phyloP scores from a whole-genome alignment of 2,329 filamentous ascomycete species.

The Aspergillus piperis region DNA sequence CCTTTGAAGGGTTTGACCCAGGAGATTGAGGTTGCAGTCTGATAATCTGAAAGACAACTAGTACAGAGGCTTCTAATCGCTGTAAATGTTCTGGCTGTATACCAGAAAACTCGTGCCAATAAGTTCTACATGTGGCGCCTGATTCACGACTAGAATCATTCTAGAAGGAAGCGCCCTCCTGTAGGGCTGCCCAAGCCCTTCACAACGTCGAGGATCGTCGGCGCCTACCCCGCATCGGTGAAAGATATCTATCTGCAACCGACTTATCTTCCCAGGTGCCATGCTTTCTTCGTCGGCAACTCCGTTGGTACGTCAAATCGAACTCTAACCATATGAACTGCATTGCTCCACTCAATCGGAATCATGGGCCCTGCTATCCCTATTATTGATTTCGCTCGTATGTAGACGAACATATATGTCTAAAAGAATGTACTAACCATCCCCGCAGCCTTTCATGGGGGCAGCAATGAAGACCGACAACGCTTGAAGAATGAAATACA shows the following conservation, averaged over 20 bases:
- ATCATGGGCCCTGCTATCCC: not conserved
- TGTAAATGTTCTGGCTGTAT: no score
- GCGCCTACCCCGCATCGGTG: not conserved
- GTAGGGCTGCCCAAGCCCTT: not conserved
- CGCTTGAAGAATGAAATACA: conserved; percentile 39
- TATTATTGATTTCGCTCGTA: not conserved
- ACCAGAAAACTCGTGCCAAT: no score
- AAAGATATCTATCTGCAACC: not conserved
- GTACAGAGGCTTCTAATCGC: no score
- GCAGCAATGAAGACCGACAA: conserved; percentile 1
- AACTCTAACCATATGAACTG: not conserved
- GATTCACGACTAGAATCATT: not conserved
- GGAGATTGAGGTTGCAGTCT: no score
- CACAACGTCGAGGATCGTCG: no score
- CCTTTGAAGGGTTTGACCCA: not conserved
- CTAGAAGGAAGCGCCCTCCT: not conserved
- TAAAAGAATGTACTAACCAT: not conserved
- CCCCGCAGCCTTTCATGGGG: not conserved
- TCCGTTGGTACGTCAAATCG: no score
- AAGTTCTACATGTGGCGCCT: no score
- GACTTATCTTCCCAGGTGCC: not conserved
- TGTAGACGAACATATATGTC: not conserved
- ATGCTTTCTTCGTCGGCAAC: no score
- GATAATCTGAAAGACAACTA: no score
- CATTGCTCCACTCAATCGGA: not conserved